Percentiles rank a stretch among this genome's conserved stretches.
phyloP scores from a whole-genome alignment of 768 basidiomycete genomes.

The Pulveroboletus frians region DNA sequence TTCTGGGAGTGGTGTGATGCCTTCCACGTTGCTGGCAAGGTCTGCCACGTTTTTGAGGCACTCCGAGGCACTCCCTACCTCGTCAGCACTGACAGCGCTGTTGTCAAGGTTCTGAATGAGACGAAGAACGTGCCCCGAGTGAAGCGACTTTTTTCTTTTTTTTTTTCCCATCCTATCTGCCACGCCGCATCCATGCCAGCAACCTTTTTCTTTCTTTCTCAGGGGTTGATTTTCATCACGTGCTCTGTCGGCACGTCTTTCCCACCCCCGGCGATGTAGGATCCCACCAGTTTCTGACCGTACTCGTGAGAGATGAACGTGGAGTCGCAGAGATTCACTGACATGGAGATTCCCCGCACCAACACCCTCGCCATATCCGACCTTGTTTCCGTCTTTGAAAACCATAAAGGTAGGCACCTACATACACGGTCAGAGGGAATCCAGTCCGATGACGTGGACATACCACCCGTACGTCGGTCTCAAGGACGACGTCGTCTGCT shows the following conservation, averaged over 20 bases:
- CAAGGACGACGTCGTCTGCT: slow-evolving; percentile 46
- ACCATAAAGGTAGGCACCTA: slow-evolving; percentile 28
- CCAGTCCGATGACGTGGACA: slow-evolving; percentile 16
- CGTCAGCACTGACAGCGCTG: neutral
- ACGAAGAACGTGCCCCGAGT: too few relatives aligned
- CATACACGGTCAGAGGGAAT: neutral
- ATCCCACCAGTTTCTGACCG: slow-evolving; percentile 20
- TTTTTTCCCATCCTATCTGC: too few relatives aligned
- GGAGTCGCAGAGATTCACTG: slow-evolving; percentile 11
- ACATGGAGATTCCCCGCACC: slow-evolving; percentile 26
- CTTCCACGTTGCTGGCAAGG: neutral
- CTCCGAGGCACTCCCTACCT: neutral
- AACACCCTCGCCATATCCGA: slow-evolving; percentile 23
- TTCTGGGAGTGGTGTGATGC: neutral
- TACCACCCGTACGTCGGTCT: slow-evolving; percentile 60
- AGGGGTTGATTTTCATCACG: slow-evolving; percentile 18
- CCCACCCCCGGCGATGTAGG: slow-evolving; percentile 10
- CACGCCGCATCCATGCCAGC: too few relatives aligned
- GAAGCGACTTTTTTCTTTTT: too few relatives aligned
- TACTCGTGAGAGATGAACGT: neutral
- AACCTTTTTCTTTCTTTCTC: neutral
- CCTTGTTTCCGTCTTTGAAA: slow-evolving; percentile 27
- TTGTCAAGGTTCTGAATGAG: neutral
- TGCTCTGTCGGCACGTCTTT: neutral
- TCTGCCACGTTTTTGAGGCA: neutral